A percentile compares a stretch with the other conserved stretches of the same genome.
Conservation (phyloP, 2,329 filamentous ascomycete genomes). For the Botryotinia calthae region DNA sequence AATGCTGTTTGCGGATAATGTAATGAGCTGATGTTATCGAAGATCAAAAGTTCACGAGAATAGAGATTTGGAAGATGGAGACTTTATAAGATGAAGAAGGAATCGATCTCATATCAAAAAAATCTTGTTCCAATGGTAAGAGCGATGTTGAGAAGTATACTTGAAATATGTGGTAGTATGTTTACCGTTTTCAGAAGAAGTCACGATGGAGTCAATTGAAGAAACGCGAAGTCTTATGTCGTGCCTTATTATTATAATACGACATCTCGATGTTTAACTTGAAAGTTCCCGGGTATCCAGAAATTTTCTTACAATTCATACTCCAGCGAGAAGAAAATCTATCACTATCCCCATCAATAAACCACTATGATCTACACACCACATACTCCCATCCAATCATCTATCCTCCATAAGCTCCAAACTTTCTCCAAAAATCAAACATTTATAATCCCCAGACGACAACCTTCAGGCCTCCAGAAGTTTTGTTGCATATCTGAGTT, state of each 20-base stretch:
- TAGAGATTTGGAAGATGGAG: rapidly evolving
- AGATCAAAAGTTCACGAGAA: background rate
- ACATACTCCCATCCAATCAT: background rate
- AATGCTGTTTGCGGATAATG: background rate
- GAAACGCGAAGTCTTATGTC: background rate
- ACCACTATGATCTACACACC: background rate
- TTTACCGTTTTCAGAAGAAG: background rate
- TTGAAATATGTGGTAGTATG: background rate
- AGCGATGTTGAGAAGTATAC: background rate
- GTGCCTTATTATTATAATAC: too few relatives aligned
- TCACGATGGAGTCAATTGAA: rapidly evolving
- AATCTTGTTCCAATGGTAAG: rapidly evolving
- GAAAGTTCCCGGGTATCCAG: rapidly evolving
- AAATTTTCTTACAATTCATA: background rate
- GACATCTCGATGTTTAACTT: rapidly evolving
- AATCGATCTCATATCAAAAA: background rate
- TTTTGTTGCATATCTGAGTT: background rate
- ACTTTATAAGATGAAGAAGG: background rate
- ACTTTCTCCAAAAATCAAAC: background rate
- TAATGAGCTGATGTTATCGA: background rate
- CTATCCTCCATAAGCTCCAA: background rate
- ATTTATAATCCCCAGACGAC: background rate
- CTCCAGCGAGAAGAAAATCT: rapidly evolving
- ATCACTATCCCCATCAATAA: background rate
- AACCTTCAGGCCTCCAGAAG: background rate